Percentiles rank a stretch among this genome's conserved stretches.
Evolutionary conservation across 1,284 basidiomycete species (phyloP).

Genomic region (Cutaneotrichosporon sp.): DNA sequence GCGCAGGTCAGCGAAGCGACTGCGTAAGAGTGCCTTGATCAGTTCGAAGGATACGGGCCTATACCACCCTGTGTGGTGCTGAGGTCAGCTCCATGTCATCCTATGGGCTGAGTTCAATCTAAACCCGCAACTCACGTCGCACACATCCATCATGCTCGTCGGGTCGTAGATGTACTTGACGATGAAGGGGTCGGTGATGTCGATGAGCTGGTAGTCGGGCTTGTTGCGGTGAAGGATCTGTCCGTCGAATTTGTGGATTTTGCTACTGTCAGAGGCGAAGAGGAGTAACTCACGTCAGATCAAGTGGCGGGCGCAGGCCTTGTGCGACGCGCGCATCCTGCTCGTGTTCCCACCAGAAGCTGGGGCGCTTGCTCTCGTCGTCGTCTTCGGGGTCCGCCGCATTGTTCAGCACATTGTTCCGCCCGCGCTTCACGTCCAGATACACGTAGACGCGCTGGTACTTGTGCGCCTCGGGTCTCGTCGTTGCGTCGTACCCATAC

Average conservation of each 20-base stretch:
- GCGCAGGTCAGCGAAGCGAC: slow-evolving; percentile 81
- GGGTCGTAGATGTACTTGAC: slow-evolving; percentile 73
- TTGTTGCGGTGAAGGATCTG: slow-evolving; percentile 71
- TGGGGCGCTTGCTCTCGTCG: slow-evolving; percentile 29
- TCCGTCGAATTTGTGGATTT: slow-evolving; percentile 86
- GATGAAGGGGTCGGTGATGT: slow-evolving; percentile 81
- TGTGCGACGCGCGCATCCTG: slow-evolving; percentile 34
- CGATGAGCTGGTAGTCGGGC: slow-evolving; percentile 88
- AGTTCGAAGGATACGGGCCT: slow-evolving; percentile 68
- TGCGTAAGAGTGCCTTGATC: slow-evolving; percentile 78
- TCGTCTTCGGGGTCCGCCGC: slow-evolving; percentile 31
- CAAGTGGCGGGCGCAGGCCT: slow-evolving; percentile 38
- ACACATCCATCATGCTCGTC: slow-evolving; percentile 61
- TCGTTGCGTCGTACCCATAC: slow-evolving; percentile 85
- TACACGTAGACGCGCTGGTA: slow-evolving; percentile 78
- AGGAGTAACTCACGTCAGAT: slow-evolving; percentile 31
- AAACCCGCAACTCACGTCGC: slow-evolving; percentile 61
- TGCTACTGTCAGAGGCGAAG: slow-evolving; percentile 6
- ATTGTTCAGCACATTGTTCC: slow-evolving; percentile 31
- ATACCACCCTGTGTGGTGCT: slow-evolving; percentile 67
- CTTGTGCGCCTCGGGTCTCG: slow-evolving; percentile 70
- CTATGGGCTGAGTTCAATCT: background rate
- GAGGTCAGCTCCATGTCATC: background rate
- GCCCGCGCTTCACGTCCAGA: slow-evolving; percentile 28
- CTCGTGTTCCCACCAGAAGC: slow-evolving; percentile 41